Conservation (phyloP, 2,329 filamentous ascomycete genomes). For the Metarhizium humberi region DNA sequence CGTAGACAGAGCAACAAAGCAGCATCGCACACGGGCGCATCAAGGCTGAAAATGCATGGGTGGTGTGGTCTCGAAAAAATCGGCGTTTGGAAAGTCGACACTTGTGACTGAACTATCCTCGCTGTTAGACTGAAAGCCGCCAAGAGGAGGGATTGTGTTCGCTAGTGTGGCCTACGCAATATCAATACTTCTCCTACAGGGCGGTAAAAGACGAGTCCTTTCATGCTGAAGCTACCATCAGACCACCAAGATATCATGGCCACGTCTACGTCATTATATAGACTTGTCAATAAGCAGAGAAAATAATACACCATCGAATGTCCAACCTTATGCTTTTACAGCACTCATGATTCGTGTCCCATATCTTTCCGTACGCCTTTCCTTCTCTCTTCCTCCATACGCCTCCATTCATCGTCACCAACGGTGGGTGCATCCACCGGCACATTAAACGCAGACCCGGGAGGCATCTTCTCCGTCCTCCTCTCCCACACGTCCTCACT, state of each 20-base stretch:
- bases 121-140: too few species aligned
- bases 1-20: too few species aligned
- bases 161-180: too few species aligned
- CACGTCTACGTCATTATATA: not conserved
- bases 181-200: too few species aligned
- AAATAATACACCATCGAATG: not conserved
- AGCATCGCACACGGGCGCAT: too few species aligned
- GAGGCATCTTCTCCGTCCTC: slow-evolving; percentile 51
- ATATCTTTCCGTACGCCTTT: slow-evolving; percentile 24
- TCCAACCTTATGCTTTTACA: not conserved
- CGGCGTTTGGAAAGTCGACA: too few species aligned
- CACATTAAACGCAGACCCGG: slow-evolving; percentile 35
- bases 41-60: too few species aligned
- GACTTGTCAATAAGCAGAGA: not conserved
- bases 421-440: slow-evolving; percentile 27
- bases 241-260: not conserved
- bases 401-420: slow-evolving; percentile 34
- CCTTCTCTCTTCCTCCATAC: slow-evolving; percentile 23
- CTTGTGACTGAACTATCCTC: too few species aligned
- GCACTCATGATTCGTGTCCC: slow-evolving; percentile 14
- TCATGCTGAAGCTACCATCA: not conserved
- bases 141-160: too few species aligned
- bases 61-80: too few species aligned
- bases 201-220: too few species aligned
- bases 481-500: slow-evolving; percentile 89